Base-by-base conservation (phyloP, 768 basidiomycete species). In the Leucocoprinus sp. region DNA sequence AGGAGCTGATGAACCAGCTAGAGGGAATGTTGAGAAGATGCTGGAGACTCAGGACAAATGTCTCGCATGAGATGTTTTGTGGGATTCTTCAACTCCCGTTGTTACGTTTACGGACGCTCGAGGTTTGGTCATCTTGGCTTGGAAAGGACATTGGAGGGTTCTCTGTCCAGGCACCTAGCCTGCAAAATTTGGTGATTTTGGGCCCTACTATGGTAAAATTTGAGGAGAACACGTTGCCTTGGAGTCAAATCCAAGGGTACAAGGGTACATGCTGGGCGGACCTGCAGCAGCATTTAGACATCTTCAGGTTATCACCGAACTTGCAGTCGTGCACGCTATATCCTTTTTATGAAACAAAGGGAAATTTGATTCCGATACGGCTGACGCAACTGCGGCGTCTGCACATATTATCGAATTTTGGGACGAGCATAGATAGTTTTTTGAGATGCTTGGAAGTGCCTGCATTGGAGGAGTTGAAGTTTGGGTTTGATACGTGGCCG, bases 251-350 rank as follows among this genome's bases (percentile, higher is more conserved):
- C 14, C 54, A 53, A 12, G 50, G 53, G 27, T 42, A 57, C 17
- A 52, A 52, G 26, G 55, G 55, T 8, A 51, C 51, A 23, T 50
- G 41, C 26, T 59, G 57, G 60, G 54, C 54, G 11, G 56, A 57
- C 42, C 35, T 59, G 23, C 52, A 52, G 18, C 53, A 55, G 23
- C 60, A 61, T 33, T 42, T 57, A n/a, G 55, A 56, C 19, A 51
- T 61, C 37, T 39, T 61, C n/a, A 48, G 50, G 27, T 49, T 51
- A 17, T 61, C 54, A 37, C 55, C 56, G 0, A 54, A 52, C 34
- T 52, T 61, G 19, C 53, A 57, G 35, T 45, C 48, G 5, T 59
- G 54, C 28, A 50, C 54, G 21, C 48, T 61, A 47, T 50, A 49
- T 37, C 47, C 54, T 4, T 54, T 53, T 12, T 54, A 51, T 49